phyloP scores from a whole-genome alignment of 345 rosid genomes.

The Draba incana region DNA sequence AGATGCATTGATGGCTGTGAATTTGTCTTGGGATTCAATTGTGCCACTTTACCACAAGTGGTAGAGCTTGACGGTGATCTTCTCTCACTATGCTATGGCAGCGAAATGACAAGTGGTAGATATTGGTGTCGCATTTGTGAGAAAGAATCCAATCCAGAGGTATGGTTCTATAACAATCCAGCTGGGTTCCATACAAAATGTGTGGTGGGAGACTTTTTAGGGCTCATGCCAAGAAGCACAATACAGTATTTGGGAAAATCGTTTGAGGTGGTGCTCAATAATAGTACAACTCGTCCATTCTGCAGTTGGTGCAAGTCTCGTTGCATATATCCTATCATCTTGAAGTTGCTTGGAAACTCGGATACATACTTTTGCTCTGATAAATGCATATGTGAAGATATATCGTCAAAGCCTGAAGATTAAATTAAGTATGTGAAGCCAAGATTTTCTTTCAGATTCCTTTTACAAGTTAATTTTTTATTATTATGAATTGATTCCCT shows the following conservation, averaged over 20 bases:
- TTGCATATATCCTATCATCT: neutral
- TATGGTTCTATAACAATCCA: neutral
- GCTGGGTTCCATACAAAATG: neutral
- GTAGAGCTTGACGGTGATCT: neutral
- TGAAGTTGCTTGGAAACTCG: neutral
- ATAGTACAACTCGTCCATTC: neutral
- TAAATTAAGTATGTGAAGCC: too few species aligned
- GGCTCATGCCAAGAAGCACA: conserved; percentile 1
- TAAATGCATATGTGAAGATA: too few species aligned
- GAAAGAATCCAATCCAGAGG: neutral
- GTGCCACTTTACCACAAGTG: too few species aligned
- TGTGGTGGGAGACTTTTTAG: neutral
- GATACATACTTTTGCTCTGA: neutral
- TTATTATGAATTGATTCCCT: too few species aligned
- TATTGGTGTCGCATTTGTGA: conserved; percentile 4
- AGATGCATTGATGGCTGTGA: too few species aligned
- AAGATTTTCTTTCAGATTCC: too few species aligned
- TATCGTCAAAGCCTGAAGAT: too few species aligned
- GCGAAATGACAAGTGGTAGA: neutral
- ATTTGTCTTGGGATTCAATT: too few species aligned
- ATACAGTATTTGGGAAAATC: too few species aligned
- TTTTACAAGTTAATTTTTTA: too few species aligned
- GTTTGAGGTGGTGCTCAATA: neutral
- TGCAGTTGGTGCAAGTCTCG: neutral
- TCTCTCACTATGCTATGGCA: conserved; percentile 1